Percentiles rank a stretch among this genome's conserved stretches.
These are phyloP conservation scores for Phoma herbarum DNA, from an alignment of 2,329 filamentous ascomycete genomes.

Conservation along the genomic window DNA sequence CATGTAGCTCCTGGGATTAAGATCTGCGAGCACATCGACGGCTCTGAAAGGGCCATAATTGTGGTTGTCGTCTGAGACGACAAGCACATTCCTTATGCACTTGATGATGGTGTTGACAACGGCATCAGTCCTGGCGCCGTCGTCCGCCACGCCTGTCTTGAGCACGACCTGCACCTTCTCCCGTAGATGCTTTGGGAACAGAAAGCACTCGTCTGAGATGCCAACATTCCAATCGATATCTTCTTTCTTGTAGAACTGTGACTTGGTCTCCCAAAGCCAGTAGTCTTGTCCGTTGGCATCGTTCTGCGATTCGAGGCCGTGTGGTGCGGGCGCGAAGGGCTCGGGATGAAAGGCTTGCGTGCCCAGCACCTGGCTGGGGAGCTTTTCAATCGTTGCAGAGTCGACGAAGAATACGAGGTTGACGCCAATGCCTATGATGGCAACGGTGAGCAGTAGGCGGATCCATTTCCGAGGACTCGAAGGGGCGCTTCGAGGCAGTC, in stretches of 20 bases:
- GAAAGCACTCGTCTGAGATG: conserved; percentile 31
- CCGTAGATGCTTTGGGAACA: conserved; percentile 46
- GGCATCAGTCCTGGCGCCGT: conserved; percentile 58
- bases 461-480: conserved; percentile 15
- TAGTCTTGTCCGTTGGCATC: conserved; percentile 21
- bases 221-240: conserved; percentile 16
- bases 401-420: conserved; percentile 26
- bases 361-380: conserved; percentile 16
- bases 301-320: conserved; percentile 12
- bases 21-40: conserved; percentile 51
- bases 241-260: conserved; percentile 18
- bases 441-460: conserved; percentile 15
- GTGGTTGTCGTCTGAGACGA: conserved; percentile 64
- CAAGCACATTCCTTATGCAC: conserved; percentile 61
- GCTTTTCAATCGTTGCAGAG: conserved; percentile 12
- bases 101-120: conserved; percentile 61
- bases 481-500: conserved; percentile 7
- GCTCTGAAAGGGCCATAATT: conserved; percentile 53
- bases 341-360: conserved; percentile 22
- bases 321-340: conserved; percentile 12
- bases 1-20: conserved; percentile 50
- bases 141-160: conserved; percentile 64
- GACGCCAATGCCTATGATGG: conserved; percentile 15
- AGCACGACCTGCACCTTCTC: conserved; percentile 55
- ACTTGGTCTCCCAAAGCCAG: conserved; percentile 27